Evolutionary conservation across 805 yeast species (phyloP).

Genomic region (Candida gorgasii): DNA sequence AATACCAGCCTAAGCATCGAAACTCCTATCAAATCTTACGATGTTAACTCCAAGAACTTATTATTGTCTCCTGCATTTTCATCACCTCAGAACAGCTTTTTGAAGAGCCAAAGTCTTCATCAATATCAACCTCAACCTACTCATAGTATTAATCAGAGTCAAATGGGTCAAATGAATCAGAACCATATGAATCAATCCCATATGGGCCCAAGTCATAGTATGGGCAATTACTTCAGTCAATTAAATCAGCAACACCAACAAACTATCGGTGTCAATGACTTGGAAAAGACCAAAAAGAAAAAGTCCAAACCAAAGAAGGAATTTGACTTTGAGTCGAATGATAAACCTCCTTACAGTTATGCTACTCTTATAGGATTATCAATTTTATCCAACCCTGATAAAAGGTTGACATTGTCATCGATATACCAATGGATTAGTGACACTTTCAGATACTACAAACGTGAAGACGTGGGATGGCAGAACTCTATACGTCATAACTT

Average conservation of each 20-base stretch:
- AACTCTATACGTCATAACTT: conserved; percentile 94
- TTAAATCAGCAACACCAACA: not conserved
- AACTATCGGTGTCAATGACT: conserved; percentile 7
- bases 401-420: conserved; percentile 51
- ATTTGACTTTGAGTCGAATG: conserved; percentile 52
- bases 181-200: not conserved
- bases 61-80: conserved; percentile 46
- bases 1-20: conserved; percentile 10
- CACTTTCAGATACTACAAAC: conserved; percentile 79
- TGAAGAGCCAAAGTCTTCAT: conserved; percentile 1
- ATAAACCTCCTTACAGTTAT: conserved; percentile 91
- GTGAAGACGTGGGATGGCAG: conserved; percentile 94
- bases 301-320: conserved; percentile 33
- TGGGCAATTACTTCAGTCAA: not conserved
- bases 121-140: not conserved
- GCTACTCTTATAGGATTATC: conserved; percentile 95
- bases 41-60: conserved; percentile 18
- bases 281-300: conserved; percentile 16
- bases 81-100: conserved; percentile 42
- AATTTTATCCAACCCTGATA: conserved; percentile 70
- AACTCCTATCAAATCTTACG: conserved; percentile 14
- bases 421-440: conserved; percentile 91
- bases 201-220: not conserved
- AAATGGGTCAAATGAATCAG: too few relatives aligned
- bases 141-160: not conserved